A percentile compares a stretch with the other conserved stretches of the same genome.
phyloP scores from a whole-genome alignment of 2,329 filamentous ascomycete species.

The Chaetomium olivaceum region DNA sequence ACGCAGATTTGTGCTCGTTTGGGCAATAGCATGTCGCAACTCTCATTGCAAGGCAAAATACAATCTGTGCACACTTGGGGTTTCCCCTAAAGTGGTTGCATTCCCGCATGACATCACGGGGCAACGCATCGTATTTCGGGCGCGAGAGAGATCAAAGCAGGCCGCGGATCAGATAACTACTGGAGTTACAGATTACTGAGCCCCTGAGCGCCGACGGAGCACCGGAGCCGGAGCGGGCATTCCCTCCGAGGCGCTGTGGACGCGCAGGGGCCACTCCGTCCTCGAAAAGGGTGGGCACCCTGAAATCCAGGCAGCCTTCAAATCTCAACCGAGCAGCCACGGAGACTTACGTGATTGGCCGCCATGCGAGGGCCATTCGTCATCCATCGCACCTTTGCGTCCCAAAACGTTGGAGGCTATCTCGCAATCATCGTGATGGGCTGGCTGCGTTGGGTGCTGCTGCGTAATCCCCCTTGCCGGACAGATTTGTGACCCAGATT shows the following conservation, averaged over 20 bases:
- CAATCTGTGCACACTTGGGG: not conserved
- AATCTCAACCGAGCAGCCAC: conserved; percentile 3
- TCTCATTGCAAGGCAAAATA: not conserved
- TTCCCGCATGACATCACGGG: not conserved
- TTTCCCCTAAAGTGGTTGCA: not conserved
- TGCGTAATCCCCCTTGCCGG: conserved; percentile 9
- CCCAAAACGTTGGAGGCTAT: not conserved
- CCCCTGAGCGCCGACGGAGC: not conserved
- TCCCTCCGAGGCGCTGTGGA: not conserved
- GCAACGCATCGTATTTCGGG: not conserved
- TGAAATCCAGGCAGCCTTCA: conserved; percentile 12
- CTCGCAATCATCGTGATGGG: not conserved
- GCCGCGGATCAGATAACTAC: not conserved
- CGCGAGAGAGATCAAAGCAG: not conserved
- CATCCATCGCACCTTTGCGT: not conserved
- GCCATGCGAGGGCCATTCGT: conserved; percentile 15
- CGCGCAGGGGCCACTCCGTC: not conserved
- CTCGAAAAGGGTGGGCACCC: not conserved
- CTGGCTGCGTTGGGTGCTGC: not conserved
- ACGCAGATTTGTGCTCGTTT: not conserved
- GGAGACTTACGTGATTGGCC: conserved; percentile 18
- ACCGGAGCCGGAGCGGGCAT: not conserved
- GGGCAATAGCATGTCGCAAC: not conserved
- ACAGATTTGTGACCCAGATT: not conserved
- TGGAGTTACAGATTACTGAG: not conserved